Conservation (phyloP, 371 early-diverging fungal species). For the Mortierella sp. region DNA sequence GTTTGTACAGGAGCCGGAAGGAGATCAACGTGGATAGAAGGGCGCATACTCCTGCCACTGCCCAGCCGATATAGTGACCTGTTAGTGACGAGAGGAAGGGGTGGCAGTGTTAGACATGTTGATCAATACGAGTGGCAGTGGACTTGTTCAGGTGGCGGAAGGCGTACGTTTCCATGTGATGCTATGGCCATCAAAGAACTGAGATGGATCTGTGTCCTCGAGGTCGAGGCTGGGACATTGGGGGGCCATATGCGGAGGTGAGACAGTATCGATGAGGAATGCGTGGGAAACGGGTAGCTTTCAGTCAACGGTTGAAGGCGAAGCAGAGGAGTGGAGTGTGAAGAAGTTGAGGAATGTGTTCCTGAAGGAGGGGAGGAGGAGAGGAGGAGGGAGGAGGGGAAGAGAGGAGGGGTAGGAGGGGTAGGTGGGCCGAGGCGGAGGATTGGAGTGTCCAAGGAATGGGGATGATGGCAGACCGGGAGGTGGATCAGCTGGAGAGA, state of each 20-base stretch:
- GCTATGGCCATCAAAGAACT: conserved; percentile 40
- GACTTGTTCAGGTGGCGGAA: neutral
- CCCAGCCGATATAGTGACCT: conserved; percentile 64
- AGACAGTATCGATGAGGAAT: too few species aligned
- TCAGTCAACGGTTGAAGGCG: too few species aligned
- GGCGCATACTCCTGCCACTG: conserved; percentile 57
- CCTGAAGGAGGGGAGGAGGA: conserved; percentile 3
- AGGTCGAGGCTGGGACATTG: conserved; percentile 30
- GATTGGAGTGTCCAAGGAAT: neutral
- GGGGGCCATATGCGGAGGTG: conserved; percentile 5
- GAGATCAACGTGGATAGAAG: conserved; percentile 57
- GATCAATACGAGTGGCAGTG: neutral
- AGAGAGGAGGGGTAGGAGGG: conserved; percentile 2
- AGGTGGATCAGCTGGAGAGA: conserved; percentile 4
- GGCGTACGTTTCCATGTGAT: conserved; percentile 50
- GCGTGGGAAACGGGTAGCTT: neutral
- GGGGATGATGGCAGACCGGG: neutral
- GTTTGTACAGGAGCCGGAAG: conserved; percentile 56
- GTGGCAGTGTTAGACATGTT: neutral
- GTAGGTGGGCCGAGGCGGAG: neutral
- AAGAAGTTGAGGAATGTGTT: too few species aligned
- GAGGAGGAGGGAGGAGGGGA: conserved; percentile 1
- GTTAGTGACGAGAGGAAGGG: neutral
- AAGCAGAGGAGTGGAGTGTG: too few species aligned
- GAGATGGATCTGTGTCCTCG: conserved; percentile 26